A percentile compares a stretch with the other conserved stretches of the same genome.
Conservation (phyloP, 2,329 filamentous ascomycete species). For the Colletotrichum sp. region DNA sequence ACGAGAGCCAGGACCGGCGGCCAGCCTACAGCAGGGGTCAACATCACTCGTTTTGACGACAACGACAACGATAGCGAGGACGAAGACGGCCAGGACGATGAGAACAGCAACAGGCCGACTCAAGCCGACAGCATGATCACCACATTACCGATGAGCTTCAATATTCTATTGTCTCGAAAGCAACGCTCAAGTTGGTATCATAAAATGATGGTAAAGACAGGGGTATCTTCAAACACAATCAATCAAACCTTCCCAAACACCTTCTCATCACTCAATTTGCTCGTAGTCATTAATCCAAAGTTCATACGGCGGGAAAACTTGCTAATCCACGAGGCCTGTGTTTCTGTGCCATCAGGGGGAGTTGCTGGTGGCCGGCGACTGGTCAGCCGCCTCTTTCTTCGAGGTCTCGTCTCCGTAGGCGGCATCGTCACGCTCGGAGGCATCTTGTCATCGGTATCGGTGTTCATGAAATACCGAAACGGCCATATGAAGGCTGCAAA, state of each 20-base stretch:
- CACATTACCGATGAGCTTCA: not conserved
- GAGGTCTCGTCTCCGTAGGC: conserved; percentile 1
- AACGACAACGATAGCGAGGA: not conserved
- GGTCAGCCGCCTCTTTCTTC: conserved; percentile 20
- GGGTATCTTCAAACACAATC: not conserved
- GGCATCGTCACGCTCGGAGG: not conserved
- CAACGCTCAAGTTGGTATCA: not conserved
- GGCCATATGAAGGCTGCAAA: not conserved
- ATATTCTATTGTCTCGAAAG: not conserved
- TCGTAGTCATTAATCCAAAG: not conserved
- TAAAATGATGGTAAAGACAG: not conserved
- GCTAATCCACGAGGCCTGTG: not conserved
- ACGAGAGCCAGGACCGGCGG: not conserved
- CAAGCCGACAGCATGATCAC: not conserved
- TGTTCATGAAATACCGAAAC: not conserved
- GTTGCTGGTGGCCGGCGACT: not conserved
- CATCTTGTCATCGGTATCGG: not conserved
- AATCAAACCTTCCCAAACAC: not conserved
- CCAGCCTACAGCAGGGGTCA: not conserved
- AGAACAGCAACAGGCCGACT: not conserved
- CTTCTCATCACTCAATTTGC: not conserved
- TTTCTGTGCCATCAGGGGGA: not conserved
- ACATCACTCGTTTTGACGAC: not conserved
- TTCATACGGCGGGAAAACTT: not conserved
- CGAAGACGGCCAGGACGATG: not conserved